These are phyloP conservation scores for Mucor irregularis DNA, from an alignment of 371 early-diverging fungal genomes.

Conservation along the genomic window DNA sequence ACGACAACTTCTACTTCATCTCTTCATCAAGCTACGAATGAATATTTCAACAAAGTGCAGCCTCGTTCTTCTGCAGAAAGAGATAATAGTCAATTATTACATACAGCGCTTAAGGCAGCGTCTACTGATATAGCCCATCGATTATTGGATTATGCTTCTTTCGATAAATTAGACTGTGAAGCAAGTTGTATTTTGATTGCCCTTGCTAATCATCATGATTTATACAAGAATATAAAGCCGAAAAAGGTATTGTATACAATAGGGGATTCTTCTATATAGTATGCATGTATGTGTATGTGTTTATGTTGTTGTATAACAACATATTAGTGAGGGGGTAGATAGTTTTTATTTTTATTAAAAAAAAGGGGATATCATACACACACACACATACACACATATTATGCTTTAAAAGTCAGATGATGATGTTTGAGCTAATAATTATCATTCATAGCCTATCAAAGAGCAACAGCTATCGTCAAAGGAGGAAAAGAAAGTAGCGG, in stretches of 20 bases:
- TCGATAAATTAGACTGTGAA: constrained; percentile 45
- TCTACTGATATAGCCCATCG: constrained; percentile 22
- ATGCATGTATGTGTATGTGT: not conserved
- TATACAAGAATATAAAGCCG: not conserved
- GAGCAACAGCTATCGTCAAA: too few species aligned
- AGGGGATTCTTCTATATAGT: not conserved
- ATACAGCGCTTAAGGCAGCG: constrained; percentile 20
- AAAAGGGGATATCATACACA: not conserved
- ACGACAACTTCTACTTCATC: too few species aligned
- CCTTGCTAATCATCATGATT: constrained; percentile 34
- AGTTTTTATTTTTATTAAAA: not conserved
- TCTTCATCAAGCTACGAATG: too few species aligned
- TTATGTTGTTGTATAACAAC: too few species aligned
- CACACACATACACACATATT: not conserved
- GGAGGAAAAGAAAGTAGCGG: not conserved
- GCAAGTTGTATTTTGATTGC: constrained; percentile 49
- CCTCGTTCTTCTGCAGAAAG: constrained; percentile 47
- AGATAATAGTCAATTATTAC: constrained; percentile 27
- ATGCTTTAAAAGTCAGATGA: constrained; percentile 17
- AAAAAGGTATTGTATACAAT: not conserved
- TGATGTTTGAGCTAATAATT: too few species aligned
- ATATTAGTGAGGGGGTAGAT: not conserved
- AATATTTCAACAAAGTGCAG: constrained; percentile 18
- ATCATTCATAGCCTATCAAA: too few species aligned
- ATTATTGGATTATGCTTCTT: constrained; percentile 26